phyloP scores from a whole-genome alignment of 2,329 filamentous ascomycete species.

The Leptographium flavum region DNA sequence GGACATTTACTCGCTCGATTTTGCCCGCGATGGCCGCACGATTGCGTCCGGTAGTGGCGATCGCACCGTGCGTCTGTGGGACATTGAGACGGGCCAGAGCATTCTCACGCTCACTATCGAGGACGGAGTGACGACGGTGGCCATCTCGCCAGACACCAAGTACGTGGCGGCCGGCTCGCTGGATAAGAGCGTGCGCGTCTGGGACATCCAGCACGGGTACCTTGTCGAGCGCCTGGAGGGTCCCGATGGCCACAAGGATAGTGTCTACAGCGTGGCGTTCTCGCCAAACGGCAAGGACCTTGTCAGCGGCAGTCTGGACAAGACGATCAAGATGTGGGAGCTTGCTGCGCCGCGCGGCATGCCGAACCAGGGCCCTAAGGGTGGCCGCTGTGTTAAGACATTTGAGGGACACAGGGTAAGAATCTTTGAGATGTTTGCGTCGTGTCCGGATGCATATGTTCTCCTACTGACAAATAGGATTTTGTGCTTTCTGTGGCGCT shows the following conservation, averaged over 20 bases:
- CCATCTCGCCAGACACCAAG: conserved; percentile 89
- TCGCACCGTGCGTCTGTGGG: conserved; percentile 88
- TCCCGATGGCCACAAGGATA: conserved; percentile 89
- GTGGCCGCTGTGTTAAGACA: conserved; percentile 86
- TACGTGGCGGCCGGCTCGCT: conserved; percentile 89
- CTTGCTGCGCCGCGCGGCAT: conserved; percentile 58
- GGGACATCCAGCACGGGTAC: conserved; percentile 78
- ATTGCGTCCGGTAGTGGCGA: conserved; percentile 95
- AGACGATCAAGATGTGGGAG: conserved; percentile 99
- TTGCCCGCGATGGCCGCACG: conserved; percentile 80
- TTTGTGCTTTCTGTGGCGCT: conserved; percentile 93
- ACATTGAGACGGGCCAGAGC: conserved; percentile 72
- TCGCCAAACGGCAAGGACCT: conserved; percentile 85
- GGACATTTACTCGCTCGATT: conserved; percentile 95
- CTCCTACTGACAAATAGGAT: conserved; percentile 45
- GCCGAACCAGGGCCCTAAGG: conserved; percentile 55
- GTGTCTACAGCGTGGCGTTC: conserved; percentile 92
- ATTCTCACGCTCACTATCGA: conserved; percentile 82
- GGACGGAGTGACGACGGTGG: conserved; percentile 93
- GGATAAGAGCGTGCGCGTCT: conserved; percentile 95
- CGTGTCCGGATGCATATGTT: not conserved
- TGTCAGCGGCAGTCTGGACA: conserved; percentile 88
- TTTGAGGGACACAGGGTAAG: conserved; percentile 90
- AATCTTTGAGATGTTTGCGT: not conserved
- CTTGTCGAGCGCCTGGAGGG: conserved; percentile 86